Base-by-base conservation (phyloP, 768 basidiomycete species). In the Hortiboletus flavorubellus region DNA sequence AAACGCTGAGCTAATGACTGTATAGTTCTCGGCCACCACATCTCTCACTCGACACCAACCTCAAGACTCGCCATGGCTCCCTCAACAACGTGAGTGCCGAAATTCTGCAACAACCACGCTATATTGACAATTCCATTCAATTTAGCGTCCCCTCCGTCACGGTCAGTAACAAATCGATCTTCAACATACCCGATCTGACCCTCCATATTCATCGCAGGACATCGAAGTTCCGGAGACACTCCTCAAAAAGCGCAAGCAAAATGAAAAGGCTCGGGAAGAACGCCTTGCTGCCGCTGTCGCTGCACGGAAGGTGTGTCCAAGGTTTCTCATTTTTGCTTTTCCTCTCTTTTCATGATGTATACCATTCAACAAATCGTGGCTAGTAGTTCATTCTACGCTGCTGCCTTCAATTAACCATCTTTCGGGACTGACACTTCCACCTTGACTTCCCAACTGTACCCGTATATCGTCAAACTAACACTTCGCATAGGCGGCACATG, bases 201-300 rank as follows among this genome's bases (percentile, higher is more conserved):
- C 23, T 0, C 40, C 16, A 39, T 33, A 23, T 39, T 21, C 21
- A 29, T 47, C 58, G 58, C 66, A 93, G 91, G 84, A 86, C 70
- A 86, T 97, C 73, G 90, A 95, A 85, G 95, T 96, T 78, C 95
- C 95, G 74, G 95, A 97, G 87, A 98, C 95, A 71, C 87, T 98
- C 80, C 92, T 98, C 80, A 98, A 97, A 85, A 98, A 96, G 82
- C 87, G 95, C 79, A 94, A 95, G 80, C 90, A 93, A 79, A 95
- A 87, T 70, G 93, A 96, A 81, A 95, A 95, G 81, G 89, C 88
- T 60, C 83, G 93, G 68, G 93, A 95, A 80, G 93, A 96, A 71
- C 92, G 91, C 67, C 80, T 96, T 62, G 85, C 80, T 62, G 89
- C 90, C 57, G 91, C 90, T 23, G 72, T 78, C 40, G 87, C 87